Conservation (phyloP, 1,284 basidiomycete species). For the Rhodotorula sp. region DNA sequence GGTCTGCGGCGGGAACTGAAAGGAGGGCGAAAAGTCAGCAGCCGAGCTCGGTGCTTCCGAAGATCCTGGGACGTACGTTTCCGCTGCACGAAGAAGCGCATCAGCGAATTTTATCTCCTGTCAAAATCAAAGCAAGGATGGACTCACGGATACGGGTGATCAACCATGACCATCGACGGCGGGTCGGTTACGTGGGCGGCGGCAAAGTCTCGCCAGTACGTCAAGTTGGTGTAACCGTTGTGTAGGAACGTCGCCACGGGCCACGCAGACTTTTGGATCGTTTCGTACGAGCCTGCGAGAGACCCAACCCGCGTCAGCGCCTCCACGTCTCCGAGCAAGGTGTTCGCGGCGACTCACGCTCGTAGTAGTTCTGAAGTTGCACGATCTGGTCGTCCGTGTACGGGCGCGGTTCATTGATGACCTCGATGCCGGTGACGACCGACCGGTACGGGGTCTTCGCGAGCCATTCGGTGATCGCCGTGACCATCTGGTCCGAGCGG, state of each 20-base stretch:
- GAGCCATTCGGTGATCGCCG: constrained; percentile 44
- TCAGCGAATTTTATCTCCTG: too few species aligned
- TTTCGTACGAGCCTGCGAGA: constrained; percentile 39
- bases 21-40: constrained; percentile 1
- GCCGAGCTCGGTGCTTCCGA: too few species aligned
- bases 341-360: constrained; percentile 9
- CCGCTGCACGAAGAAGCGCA: too few species aligned
- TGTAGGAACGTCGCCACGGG: constrained; percentile 45
- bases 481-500: constrained; percentile 43
- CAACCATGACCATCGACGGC: constrained; percentile 43
- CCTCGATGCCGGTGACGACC: constrained; percentile 44
- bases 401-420: constrained; percentile 44
- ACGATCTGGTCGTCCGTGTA: constrained; percentile 43
- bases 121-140: constrained; percentile 6
- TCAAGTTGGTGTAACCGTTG: constrained; percentile 34
- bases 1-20: constrained; percentile 44
- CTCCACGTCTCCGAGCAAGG: background rate
- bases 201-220: constrained; percentile 18
- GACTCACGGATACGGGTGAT: constrained; percentile 45
- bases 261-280: constrained; percentile 39
- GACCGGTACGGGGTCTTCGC: constrained; percentile 43
- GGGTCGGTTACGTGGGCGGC: constrained; percentile 30
- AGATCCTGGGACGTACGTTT: too few species aligned
- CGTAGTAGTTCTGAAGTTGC: constrained; percentile 43
- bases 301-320: background rate